These are phyloP conservation scores for Mycena polygramma DNA, from an alignment of 768 basidiomycete genomes.

Conservation along the genomic window DNA sequence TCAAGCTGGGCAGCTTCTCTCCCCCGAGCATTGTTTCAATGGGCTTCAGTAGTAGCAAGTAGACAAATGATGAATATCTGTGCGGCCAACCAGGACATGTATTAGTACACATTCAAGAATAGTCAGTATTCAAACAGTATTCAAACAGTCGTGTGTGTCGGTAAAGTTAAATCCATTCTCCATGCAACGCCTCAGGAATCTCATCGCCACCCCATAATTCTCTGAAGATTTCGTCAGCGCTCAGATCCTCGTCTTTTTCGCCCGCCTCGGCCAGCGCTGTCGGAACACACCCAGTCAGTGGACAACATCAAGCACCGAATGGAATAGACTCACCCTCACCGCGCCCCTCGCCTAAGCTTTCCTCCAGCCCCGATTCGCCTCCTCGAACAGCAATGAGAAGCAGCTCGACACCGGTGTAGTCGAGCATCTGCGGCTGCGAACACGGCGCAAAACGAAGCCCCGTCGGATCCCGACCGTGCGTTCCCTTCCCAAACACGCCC, in stretches of 20 bases:
- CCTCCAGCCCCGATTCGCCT: conserved; percentile 61
- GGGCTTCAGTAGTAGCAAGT: too few species aligned
- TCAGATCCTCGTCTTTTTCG: conserved; percentile 26
- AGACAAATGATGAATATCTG: too few species aligned
- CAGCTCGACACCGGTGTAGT: conserved; percentile 67
- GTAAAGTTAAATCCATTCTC: conserved; percentile 60
- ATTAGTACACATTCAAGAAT: too few species aligned
- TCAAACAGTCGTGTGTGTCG: too few species aligned
- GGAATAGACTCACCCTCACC: conserved; percentile 57
- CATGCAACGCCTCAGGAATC: conserved; percentile 61
- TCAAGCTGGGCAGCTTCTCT: too few species aligned
- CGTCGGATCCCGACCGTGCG: conserved; percentile 58
- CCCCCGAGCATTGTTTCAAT: too few species aligned
- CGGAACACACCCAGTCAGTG: too few species aligned
- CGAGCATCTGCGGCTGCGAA: conserved; percentile 63
- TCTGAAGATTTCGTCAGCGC: conserved; percentile 29
- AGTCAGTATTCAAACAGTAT: too few species aligned
- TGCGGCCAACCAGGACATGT: too few species aligned
- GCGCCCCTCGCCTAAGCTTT: conserved; percentile 64
- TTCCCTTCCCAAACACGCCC: conserved; percentile 62
- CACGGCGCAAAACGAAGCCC: conserved; percentile 67
- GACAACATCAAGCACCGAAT: too few species aligned
- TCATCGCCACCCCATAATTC: conserved; percentile 53
- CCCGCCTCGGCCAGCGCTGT: conserved; percentile 32
- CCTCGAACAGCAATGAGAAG: conserved; percentile 66